Evolutionary conservation across 2,329 filamentous ascomycete species (phyloP), one percentile per base, ranked within the genome.

Genomic region (Paecilomyces variotii): DNA sequence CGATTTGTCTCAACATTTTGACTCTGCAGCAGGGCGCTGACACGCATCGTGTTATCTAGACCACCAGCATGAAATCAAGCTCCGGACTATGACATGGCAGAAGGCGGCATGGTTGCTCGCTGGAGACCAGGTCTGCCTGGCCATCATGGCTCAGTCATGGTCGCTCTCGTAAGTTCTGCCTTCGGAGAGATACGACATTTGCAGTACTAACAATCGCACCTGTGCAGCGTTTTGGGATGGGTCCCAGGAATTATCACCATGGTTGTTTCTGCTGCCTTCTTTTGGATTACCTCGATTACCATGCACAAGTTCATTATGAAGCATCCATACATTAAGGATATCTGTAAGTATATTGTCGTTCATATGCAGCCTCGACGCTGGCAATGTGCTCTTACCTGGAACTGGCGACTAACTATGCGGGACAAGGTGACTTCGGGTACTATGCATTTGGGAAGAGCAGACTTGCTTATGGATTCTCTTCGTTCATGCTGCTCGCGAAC

Each of bases 221-320:
- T 10, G 10, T 57, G 24, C 51, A 73, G 70, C 50, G 77, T 79
- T n/a, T 63, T 79, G 6, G 77, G 77, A 54, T 79, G 76, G 76
- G 75, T 78, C 24, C 76, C 77, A 2, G 76, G 77, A 4, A 74
- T 79, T 49, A 74, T 79, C 58, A 78, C 76, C 35, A 80, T 80
- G 77, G 60, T 80, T 11, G 62, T 75, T 4, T 74, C 76, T 10
- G 76, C 76, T 28, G 62, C 74, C 3, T 64, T 81, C 2, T 80
- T 81, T 70, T 80, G 75, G 75, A 76, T 80, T 57, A 81, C 79
- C 10, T 79, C 76, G 10, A 75, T 80, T 30, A 80, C 79, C 24
- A 80, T 81, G 78, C 76, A 79, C 69, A 76, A 76, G 57, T 81
- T 72, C 65, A 80, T 81, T 68, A 80, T 81, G 78, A 80, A 79